Percentiles rank a stretch among this genome's conserved stretches.
Evolutionary conservation across 2,329 filamentous ascomycete species (phyloP).

Genomic region (Claviceps cyperi): DNA sequence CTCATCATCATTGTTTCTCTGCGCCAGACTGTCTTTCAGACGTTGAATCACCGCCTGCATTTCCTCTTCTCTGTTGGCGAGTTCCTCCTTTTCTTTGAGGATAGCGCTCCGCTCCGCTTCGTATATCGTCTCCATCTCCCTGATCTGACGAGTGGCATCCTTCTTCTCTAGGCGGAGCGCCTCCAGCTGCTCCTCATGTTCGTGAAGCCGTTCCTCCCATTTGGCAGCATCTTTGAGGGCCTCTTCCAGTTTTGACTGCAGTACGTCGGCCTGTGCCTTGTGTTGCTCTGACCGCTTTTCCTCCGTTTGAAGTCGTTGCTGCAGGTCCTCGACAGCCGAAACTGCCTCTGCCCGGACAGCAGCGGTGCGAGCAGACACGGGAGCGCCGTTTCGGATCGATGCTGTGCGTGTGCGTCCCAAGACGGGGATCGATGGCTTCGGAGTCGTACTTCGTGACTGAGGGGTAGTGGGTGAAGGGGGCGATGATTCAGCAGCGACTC

Average conservation of each 20-base stretch:
- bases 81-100: constrained; percentile 84
- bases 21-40: constrained; percentile 75
- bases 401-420: constrained; percentile 38
- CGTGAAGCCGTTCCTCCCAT: constrained; percentile 77
- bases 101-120: constrained; percentile 79
- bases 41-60: constrained; percentile 82
- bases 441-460: constrained; percentile 22
- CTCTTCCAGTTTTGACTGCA: constrained; percentile 79
- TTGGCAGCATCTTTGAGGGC: constrained; percentile 68
- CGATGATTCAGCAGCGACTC: constrained; percentile 25
- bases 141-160: constrained; percentile 66
- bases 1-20: constrained; percentile 51
- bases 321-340: constrained; percentile 69
- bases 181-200: constrained; percentile 73
- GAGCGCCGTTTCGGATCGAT: constrained; percentile 49
- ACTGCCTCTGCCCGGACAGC: constrained; percentile 63
- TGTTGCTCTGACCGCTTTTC: constrained; percentile 66
- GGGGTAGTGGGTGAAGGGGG: constrained; percentile 20
- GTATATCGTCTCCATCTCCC: constrained; percentile 86
- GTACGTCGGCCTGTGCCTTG: constrained; percentile 69
- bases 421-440: constrained; percentile 29
- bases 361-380: constrained; percentile 60
- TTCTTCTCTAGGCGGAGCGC: constrained; percentile 70
- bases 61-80: constrained; percentile 71
- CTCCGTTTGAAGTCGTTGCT: constrained; percentile 66